Base-by-base conservation (phyloP, 257 asterid species). In the Primulina tabacum region DNA sequence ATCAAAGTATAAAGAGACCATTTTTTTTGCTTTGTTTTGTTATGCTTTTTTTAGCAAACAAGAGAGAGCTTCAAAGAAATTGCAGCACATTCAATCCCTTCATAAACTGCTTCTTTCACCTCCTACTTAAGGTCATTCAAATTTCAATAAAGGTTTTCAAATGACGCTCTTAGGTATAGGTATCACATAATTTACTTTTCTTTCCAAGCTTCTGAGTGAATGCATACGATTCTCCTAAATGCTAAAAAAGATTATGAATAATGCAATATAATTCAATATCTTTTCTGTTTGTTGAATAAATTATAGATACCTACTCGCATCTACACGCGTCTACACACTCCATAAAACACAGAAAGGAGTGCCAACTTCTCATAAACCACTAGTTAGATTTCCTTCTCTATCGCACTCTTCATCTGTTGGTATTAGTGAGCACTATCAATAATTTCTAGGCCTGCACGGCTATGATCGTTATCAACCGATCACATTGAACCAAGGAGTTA, bases 71-170 rank as follows among this genome's bases (percentile, higher is more conserved):
- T 34, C 59, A 62, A 34, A 62, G 29, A 4, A 63, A 61, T 29
- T 63, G 62, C 56, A 21, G 43, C 30, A 16, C 38, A 32, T 26
- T 57, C 58, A 57, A 69, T 68, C 69, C 64, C 28, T 70, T 64
- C 52, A 32, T 6, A 32, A 43, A 60, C 60, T 28, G 63, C 40
- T 58, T 43, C 59, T 14, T 14, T 65, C 53, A 59, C 30, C 28
- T 20, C 63, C 26, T 61, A 24, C 12, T 32, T 40, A 30, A 33
- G 30, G 30, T 28, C 30, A 28, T 28, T 28, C n/a, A n/a, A n/a
- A n/a, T n/a, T n/a, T n/a, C 30, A 28, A 28, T 33, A 6, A 33
- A 33, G 35, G 30, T 28, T 28, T 1, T 28, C 30, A 28, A 33
- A 33, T 4, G 35, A 32, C 7, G 35, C 35, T 32, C 35, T 6